Percentiles rank a stretch among this genome's conserved stretches.
Conservation (phyloP, 2,329 filamentous ascomycete genomes). For the Pyrenochaeta sp. region DNA sequence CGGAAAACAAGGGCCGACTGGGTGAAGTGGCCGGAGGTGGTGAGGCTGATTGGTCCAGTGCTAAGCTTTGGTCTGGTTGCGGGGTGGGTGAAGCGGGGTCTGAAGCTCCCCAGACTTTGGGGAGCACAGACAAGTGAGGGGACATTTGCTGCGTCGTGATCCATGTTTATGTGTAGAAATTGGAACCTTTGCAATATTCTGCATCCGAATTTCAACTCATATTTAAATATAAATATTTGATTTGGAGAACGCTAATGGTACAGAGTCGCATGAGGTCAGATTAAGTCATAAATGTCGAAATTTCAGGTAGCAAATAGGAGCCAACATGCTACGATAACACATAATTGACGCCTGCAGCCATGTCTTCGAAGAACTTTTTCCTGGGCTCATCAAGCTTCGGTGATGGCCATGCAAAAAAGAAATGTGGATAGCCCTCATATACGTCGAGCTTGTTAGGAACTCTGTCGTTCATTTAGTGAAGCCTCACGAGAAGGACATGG, state of each 20-base stretch:
- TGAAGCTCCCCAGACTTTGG: not conserved
- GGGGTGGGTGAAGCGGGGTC: slow-evolving; percentile 8
- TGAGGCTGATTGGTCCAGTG: not conserved
- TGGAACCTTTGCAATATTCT: not conserved
- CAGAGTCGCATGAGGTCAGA: not conserved
- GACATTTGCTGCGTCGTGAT: not conserved
- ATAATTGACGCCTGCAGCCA: slow-evolving; percentile 33
- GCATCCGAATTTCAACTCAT: not conserved
- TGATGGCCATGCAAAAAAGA: slow-evolving; percentile 47
- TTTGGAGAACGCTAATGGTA: too few species aligned
- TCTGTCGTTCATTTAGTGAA: slow-evolving; percentile 27
- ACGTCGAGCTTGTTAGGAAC: slow-evolving; percentile 40
- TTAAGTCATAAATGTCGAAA: too few species aligned
- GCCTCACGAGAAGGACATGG: not conserved
- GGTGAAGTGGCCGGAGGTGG: not conserved
- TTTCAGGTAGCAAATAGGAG: too few species aligned
- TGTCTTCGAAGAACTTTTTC: slow-evolving; percentile 29
- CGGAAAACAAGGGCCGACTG: slow-evolving; percentile 14
- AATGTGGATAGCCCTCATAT: slow-evolving; percentile 48
- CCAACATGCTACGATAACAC: slow-evolving; percentile 19
- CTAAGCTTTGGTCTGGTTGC: not conserved
- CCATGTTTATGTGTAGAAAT: not conserved
- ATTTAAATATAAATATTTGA: too few species aligned
- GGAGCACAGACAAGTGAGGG: not conserved
- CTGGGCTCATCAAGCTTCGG: slow-evolving; percentile 31